Percentiles rank a stretch among this genome's conserved stretches.
Evolutionary conservation across 176 grass and related monocot species (phyloP).

Genomic region (Eleusine indica): DNA sequence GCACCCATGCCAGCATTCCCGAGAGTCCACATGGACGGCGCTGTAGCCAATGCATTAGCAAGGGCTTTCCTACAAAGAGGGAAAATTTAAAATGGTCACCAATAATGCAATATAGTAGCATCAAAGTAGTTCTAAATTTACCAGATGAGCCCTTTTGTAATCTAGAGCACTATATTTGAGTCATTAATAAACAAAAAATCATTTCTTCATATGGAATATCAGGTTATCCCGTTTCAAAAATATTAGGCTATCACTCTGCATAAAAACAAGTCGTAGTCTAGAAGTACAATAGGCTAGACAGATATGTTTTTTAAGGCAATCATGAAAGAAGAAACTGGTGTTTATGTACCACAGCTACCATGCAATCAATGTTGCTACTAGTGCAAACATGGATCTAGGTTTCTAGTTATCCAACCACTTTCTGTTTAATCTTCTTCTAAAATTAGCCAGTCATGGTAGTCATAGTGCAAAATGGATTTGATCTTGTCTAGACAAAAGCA

Average conservation of each 20-base stretch:
- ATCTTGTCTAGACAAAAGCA: constrained; percentile 3
- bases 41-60: constrained; percentile 89
- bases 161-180: not conserved
- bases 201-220: not conserved
- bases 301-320: not conserved
- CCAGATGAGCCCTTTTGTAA: not conserved
- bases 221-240: not conserved
- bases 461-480: constrained; percentile 11
- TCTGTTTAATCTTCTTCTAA: not conserved
- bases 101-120: constrained; percentile 20
- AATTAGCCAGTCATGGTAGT: not conserved
- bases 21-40: constrained; percentile 97
- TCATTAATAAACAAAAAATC: not conserved
- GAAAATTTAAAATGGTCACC: constrained; percentile 23
- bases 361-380: not conserved
- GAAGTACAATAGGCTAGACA: not conserved
- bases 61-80: constrained; percentile 87
- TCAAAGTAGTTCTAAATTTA: constrained; percentile 12
- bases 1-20: constrained; percentile 98
- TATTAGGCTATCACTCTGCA: not conserved
- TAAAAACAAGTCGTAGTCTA: not conserved
- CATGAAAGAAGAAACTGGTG: not conserved
- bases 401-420: not conserved
- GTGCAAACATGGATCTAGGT: not conserved
- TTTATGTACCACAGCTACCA: not conserved